These are phyloP conservation scores for Mycena filopes DNA, from an alignment of 768 basidiomycete genomes.

Conservation along the genomic window DNA sequence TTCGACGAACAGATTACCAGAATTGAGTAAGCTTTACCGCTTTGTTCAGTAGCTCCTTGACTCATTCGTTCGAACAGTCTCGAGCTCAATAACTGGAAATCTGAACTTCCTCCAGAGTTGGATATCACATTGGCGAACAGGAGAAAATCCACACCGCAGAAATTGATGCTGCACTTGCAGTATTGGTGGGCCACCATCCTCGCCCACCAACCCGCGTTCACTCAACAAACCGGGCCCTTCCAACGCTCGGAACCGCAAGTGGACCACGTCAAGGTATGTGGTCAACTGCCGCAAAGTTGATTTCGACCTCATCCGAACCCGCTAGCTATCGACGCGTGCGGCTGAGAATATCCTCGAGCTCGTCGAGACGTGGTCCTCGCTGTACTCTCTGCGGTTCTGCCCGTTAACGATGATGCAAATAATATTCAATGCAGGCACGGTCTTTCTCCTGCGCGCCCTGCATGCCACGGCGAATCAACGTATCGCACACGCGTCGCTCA, in stretches of 20 bases:
- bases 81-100: conserved; percentile 39
- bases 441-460: conserved; percentile 49
- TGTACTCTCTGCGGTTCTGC: conserved; percentile 48
- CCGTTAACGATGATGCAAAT: conserved; percentile 50
- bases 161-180: conserved; percentile 46
- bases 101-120: conserved; percentile 37
- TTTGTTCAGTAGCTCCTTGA: too few relatives aligned
- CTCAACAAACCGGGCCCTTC: conserved; percentile 12
- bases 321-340: conserved; percentile 47
- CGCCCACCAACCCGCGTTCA: conserved; percentile 47
- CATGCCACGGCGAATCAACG: conserved; percentile 37
- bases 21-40: conserved; percentile 30
- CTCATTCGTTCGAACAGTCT: conserved; percentile 8
- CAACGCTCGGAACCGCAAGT: conserved; percentile 12
- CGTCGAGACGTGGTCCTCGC: conserved; percentile 43
- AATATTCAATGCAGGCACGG: conserved; percentile 51
- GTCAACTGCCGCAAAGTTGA: too few relatives aligned
- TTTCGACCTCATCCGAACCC: background rate
- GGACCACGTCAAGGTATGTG: conserved; percentile 32
- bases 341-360: conserved; percentile 48
- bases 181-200: conserved; percentile 51
- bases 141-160: conserved; percentile 40
- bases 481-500: conserved; percentile 24
- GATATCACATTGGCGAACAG: conserved; percentile 42
- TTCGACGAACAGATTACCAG: conserved; percentile 30